A percentile compares a stretch with the other conserved stretches of the same genome.
These are phyloP conservation scores for Zizania latifolia DNA, from an alignment of 176 grass and related monocot species.

Conservation along the genomic window DNA sequence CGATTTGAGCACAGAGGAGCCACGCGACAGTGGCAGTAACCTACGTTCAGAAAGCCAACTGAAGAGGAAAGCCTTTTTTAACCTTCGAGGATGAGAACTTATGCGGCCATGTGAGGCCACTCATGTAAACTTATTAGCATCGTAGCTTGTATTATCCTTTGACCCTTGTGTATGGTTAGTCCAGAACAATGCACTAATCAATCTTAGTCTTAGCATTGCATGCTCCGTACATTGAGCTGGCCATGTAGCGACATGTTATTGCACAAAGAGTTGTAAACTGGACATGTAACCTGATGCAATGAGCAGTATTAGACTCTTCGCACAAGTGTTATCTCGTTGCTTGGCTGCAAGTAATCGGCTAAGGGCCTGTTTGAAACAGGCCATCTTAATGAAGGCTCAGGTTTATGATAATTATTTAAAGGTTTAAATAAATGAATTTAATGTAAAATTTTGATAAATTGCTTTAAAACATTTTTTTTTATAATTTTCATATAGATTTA, in stretches of 20 bases:
- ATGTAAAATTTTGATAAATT: too few species aligned
- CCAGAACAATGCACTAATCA: neutral
- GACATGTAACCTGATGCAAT: neutral
- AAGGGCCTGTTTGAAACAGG: too few species aligned
- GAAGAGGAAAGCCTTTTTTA: slow-evolving; percentile 49
- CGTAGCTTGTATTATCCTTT: neutral
- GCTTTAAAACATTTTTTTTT: too few species aligned
- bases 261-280: neutral
- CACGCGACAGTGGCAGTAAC: neutral
- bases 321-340: too few species aligned
- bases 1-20: slow-evolving; percentile 52
- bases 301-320: too few species aligned
- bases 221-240: neutral
- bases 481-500: too few species aligned
- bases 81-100: neutral
- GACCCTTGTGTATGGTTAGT: neutral
- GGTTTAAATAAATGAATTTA: too few species aligned
- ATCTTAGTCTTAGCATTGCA: neutral
- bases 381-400: neutral
- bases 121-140: slow-evolving; percentile 16
- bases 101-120: neutral
- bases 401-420: too few species aligned
- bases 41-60: slow-evolving; percentile 26
- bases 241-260: neutral
- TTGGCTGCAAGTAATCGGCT: too few species aligned